Conservation (phyloP, 495 filamentous ascomycete species). For the Penicillium lividum region DNA sequence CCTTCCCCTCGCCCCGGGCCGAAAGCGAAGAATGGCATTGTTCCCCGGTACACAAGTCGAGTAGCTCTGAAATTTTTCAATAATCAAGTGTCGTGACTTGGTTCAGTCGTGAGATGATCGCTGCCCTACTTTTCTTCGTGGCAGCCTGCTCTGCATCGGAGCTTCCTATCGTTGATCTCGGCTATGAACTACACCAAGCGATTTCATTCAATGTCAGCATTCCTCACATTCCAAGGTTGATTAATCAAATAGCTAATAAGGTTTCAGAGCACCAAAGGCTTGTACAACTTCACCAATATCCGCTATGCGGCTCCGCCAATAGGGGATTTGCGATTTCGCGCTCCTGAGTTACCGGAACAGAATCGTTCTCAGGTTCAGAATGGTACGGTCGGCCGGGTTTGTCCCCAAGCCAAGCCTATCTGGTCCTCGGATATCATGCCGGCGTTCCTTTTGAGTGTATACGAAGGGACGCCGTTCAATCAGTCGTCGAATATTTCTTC, state of each 20-base stretch:
- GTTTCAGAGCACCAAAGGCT: constrained; percentile 22
- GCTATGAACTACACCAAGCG: constrained; percentile 52
- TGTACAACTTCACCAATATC: constrained; percentile 63
- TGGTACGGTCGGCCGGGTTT: constrained; percentile 47
- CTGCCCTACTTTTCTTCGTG: constrained; percentile 10
- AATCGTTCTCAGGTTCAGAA: constrained; percentile 42
- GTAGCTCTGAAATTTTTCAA: no score
- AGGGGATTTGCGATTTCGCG: constrained; percentile 51
- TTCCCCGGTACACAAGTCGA: no score
- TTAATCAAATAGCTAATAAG: constrained; percentile 4
- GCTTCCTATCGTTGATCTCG: constrained; percentile 51
- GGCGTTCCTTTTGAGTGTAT: constrained; percentile 35
- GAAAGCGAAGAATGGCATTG: no score
- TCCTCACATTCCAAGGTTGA: not conserved
- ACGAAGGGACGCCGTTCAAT: constrained; percentile 34
- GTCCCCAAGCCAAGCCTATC: constrained; percentile 50
- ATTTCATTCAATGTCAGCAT: constrained; percentile 41
- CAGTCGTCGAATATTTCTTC: constrained; percentile 31
- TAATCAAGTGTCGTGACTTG: not conserved
- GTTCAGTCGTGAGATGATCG: constrained; percentile 15
- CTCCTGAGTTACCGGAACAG: constrained; percentile 42
- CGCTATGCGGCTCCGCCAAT: constrained; percentile 59
- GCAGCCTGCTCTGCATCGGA: constrained; percentile 23
- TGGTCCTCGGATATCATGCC: constrained; percentile 33
- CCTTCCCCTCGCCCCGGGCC: no score